These are phyloP conservation scores for Aspergillus novoparasiticus DNA, from an alignment of 2,329 filamentous ascomycete genomes.

Conservation along the genomic window DNA sequence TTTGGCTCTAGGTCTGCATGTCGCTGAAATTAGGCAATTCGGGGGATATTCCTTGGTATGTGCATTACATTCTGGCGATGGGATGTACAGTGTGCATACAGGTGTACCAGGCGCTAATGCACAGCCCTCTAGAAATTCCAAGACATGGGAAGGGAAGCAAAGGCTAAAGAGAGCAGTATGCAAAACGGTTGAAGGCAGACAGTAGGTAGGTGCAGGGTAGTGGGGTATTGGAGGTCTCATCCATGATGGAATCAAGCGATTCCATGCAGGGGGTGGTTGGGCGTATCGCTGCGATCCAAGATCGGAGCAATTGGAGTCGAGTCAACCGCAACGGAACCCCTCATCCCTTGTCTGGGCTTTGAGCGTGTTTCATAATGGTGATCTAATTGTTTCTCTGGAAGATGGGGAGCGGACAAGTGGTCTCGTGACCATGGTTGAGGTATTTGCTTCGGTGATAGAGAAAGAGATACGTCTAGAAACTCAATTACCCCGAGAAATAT, in stretches of 20 bases:
- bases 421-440: background rate
- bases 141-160: background rate
- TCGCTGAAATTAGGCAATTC: background rate
- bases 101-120: background rate
- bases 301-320: background rate
- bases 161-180: background rate
- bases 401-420: background rate
- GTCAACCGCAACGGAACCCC: background rate
- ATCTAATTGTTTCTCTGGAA: background rate
- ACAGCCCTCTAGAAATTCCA: background rate
- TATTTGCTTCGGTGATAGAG: background rate
- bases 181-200: background rate
- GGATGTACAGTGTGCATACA: background rate
- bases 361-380: background rate
- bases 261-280: conserved; percentile 3
- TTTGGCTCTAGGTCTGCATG: background rate
- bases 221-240: background rate
- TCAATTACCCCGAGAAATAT: background rate
- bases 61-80: too few relatives aligned
- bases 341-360: background rate
- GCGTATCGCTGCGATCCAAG: background rate
- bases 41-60: background rate
- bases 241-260: background rate
- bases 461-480: background rate
- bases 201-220: background rate